These are phyloP conservation scores for Ambrosiella xylebori DNA, from an alignment of 2,329 filamentous ascomycete genomes.

Conservation along the genomic window DNA sequence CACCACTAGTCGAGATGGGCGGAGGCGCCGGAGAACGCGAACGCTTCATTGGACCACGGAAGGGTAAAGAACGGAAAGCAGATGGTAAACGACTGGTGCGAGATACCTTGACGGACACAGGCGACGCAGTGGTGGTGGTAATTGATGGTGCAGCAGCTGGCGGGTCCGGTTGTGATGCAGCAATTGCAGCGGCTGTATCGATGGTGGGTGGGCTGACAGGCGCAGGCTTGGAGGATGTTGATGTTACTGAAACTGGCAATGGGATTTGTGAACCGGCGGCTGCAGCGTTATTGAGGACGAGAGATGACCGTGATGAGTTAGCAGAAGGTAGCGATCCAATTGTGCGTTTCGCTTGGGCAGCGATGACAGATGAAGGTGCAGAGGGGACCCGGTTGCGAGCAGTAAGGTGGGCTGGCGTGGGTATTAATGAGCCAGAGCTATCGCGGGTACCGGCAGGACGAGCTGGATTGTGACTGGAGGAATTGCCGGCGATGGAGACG, in stretches of 20 bases:
- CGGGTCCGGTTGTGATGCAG: neutral
- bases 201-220: neutral
- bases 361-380: constrained; percentile 3
- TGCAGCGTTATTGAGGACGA: neutral
- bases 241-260: neutral
- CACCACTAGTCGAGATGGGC: constrained; percentile 15
- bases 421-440: constrained; percentile 2
- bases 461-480: neutral
- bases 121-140: constrained; percentile 6
- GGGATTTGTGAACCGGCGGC: neutral
- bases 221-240: neutral
- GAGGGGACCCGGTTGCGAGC: constrained; percentile 2
- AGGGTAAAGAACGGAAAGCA: constrained; percentile 28
- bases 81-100: constrained; percentile 16
- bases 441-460: neutral
- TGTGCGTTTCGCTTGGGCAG: neutral
- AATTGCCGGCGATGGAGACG: neutral
- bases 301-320: neutral
- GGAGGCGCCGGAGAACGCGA: constrained; percentile 26
- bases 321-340: neutral
- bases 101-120: constrained; percentile 9
- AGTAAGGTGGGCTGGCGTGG: neutral
- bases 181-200: constrained; percentile 1
- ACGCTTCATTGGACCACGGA: constrained; percentile 30
- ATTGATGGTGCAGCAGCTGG: neutral